Evolutionary conservation across 1,284 basidiomycete genomes (phyloP), one percentile per base, ranked within the genome.

Genomic region (Microbotryomycetes sp.): DNA sequence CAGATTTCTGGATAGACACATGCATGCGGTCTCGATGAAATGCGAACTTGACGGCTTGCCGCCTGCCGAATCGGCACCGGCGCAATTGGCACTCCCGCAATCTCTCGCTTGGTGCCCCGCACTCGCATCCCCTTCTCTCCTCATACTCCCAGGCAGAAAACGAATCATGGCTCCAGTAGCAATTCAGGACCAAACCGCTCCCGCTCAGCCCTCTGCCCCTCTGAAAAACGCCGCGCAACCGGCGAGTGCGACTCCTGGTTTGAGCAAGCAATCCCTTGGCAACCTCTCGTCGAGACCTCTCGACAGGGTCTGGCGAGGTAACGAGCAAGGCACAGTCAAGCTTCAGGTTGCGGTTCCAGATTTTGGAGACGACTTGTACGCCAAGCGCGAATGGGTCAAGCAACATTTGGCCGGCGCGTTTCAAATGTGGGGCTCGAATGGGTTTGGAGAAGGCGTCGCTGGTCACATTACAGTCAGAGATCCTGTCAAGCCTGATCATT

Each of bases 381-480:
- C 70, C 54, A 70, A 74, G 66, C 57, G 74, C 7, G 58, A 73
- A 56, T 75, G 72, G 70, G 64, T 75, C 62, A 73, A 73, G 64
- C 69, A 72, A 57, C 72, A 73, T 51, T 49, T 75, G 21, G 74
- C 74, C 18, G 61, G 65, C 24, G 71, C 67, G 0, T 74, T 75
- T 64, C 58, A 72, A 26, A 73, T 70, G 62, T 75, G 74, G 73
- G 73, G 72, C n/a, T 70, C 71, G 54, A 41, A 67, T 5, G 73
- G 73, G 3, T 75, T 68, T 57, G 71, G 66, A 11, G 73, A 75
- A 52, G 73, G 73, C 21, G 67, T 73, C 16, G 57, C 66, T 30
- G 74, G 74, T 5, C 74, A 75, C 63, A 74, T 75, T 57, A 74
- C 74, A 4, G 72, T 73, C 15, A 62, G 70, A 27, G 72, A 74